Conservation (phyloP, 2,329 filamentous ascomycete genomes). For the Trichophyton benhamiae region DNA sequence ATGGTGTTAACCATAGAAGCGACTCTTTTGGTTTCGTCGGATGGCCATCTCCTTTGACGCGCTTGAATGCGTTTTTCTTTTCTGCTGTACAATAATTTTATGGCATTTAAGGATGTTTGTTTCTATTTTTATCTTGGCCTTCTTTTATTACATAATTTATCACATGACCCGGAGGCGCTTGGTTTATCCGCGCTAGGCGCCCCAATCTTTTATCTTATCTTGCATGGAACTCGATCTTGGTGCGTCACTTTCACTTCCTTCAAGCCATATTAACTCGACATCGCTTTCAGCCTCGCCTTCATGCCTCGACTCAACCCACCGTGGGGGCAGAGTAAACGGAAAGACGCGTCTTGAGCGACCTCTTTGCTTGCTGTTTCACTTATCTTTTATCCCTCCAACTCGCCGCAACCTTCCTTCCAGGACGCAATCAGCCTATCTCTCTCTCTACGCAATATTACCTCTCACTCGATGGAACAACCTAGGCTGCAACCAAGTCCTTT, state of each 20-base stretch:
- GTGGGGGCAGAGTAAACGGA: background rate
- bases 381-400: background rate
- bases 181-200: background rate
- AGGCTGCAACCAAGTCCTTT: background rate
- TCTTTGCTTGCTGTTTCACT: background rate
- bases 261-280: background rate
- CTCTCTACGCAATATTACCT: background rate
- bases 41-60: background rate
- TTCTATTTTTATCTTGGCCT: background rate
- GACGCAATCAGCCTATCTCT: background rate
- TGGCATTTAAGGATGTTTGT: background rate
- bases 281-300: background rate
- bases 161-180: background rate
- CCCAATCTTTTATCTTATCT: slow-evolving; percentile 1
- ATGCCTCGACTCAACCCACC: background rate
- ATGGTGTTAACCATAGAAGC: slow-evolving; percentile 5
- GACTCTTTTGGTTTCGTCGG: background rate
- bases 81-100: background rate
- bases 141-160: background rate
- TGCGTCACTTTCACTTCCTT: background rate
- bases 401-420: background rate
- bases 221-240: background rate
- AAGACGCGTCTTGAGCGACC: background rate
- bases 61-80: background rate
- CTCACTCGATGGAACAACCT: background rate